phyloP scores from a whole-genome alignment of 371 early-diverging fungal species.

The Dichotomocladium elegans region DNA sequence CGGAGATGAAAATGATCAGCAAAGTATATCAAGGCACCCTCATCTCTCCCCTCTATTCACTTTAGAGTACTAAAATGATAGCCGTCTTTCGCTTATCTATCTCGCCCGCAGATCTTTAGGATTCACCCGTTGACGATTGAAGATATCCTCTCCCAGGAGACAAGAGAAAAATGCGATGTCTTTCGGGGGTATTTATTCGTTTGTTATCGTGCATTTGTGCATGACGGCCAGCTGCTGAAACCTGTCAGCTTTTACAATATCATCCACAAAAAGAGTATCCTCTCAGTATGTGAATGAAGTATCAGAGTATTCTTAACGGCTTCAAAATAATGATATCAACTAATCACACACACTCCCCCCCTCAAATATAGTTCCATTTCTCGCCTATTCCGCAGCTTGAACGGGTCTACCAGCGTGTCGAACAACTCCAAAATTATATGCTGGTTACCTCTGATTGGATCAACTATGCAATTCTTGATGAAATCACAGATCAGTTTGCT shows the following conservation, averaged over 20 bases:
- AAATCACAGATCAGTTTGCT: constrained; percentile 80
- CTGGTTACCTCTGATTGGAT: constrained; percentile 75
- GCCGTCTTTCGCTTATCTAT: neutral
- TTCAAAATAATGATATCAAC: neutral
- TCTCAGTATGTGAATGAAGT: constrained; percentile 37
- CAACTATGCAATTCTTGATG: constrained; percentile 82
- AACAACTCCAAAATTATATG: constrained; percentile 56
- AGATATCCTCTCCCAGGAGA: constrained; percentile 84
- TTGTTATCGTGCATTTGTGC: constrained; percentile 75
- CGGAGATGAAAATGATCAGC: constrained; percentile 73
- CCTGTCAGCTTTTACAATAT: constrained; percentile 83
- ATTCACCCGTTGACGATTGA: constrained; percentile 88
- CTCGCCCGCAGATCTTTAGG: constrained; percentile 56
- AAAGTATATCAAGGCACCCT: constrained; percentile 31
- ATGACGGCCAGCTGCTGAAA: constrained; percentile 58
- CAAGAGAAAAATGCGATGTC: constrained; percentile 87
- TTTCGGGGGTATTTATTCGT: constrained; percentile 88
- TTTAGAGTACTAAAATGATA: neutral
- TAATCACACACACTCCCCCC: neutral
- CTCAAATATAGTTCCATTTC: constrained; percentile 49
- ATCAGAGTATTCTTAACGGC: no score
- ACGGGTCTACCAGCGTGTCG: constrained; percentile 53
- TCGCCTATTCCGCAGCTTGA: constrained; percentile 46
- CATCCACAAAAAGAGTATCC: constrained; percentile 54
- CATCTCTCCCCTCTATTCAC: neutral